Evolutionary conservation across 148 eudicot species (phyloP).

Genomic region (Linanthus parryae): DNA sequence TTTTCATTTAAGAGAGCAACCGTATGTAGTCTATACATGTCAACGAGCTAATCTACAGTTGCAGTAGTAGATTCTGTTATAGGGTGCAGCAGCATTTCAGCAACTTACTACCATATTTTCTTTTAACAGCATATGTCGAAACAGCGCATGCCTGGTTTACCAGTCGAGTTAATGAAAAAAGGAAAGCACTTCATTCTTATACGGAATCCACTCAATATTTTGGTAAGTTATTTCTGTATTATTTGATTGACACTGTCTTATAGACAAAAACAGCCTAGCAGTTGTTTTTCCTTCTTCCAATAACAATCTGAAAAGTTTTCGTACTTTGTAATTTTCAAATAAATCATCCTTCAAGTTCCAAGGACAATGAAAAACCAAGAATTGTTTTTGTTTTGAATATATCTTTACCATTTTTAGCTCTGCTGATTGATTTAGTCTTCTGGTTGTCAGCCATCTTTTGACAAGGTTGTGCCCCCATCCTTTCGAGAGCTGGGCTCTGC

Average conservation of each 20-base stretch:
- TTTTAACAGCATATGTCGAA: conserved; percentile 79
- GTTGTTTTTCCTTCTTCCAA: too few species aligned
- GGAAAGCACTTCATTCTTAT: conserved; percentile 92
- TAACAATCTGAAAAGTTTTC: too few species aligned
- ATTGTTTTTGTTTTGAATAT: not conserved
- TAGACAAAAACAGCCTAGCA: too few species aligned
- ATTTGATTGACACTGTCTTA: too few species aligned
- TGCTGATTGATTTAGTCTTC: conserved; percentile 10
- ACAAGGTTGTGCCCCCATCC: conserved; percentile 73
- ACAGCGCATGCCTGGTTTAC: conserved; percentile 60
- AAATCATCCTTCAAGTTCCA: too few species aligned
- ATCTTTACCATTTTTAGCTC: not conserved
- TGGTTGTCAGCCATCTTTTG: conserved; percentile 69
- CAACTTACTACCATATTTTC: not conserved
- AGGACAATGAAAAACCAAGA: too few species aligned
- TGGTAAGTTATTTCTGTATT: conserved; percentile 38
- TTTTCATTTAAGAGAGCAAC: too few species aligned
- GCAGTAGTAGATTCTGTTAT: conserved; percentile 5
- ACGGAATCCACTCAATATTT: conserved; percentile 77
- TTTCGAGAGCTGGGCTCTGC: conserved; percentile 73
- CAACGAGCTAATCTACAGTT: not conserved
- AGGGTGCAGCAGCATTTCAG: not conserved
- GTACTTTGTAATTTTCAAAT: too few species aligned
- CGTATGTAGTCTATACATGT: too few species aligned
- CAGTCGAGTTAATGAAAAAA: conserved; percentile 61